Base-by-base conservation (phyloP, 2,329 filamentous ascomycete species). In the Dactylellina parvicollis region DNA sequence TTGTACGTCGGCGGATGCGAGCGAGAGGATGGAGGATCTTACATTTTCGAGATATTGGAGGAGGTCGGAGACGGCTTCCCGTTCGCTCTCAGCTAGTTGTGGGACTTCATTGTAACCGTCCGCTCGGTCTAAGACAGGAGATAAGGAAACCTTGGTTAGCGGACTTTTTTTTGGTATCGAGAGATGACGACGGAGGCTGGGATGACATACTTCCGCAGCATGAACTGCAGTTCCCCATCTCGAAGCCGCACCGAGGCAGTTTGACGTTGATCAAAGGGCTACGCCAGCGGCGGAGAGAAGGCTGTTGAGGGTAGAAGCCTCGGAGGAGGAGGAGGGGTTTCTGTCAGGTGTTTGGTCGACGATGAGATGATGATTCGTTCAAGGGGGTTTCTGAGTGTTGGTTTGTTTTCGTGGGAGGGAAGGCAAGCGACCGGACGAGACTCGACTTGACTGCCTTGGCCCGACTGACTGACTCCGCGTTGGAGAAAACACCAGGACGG, bases 31-130 rank as follows among this genome's bases (percentile, higher is more conserved):
- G 9, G 28, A 20, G 4, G 18, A 22, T 2, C 87, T 76, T 84
- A 98, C 95, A 80, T 98, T 97, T 83, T 99, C 95, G 76, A 99
- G 89, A 81, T 96, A 98, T 80, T 94, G 91, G 16, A 99, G 85
- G 71, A 99, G 85, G 81, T 99, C 95, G 76, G 95, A 93, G 62
- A 99, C 95, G 62, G 95, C 95, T 84, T 98, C 95, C 79, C 95
- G 88, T 83, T 99, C 95, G 83, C 91, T 96, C 80, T 99, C 95
- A 78, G 93, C 93, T 75, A 99, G 87, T 65, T 95, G 91, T 57
- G 90, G 90, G 81, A 95, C 91, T 81, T 73, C 69, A 65, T 62
- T 66, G 55, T 73, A 73, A 65, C 69, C 69, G 69, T 73, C 69
- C 60, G 69, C 54, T 32, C 69, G 69, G 69, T 59, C 69, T 73